These are phyloP conservation scores for Leishmania tropica DNA, from an alignment of 208 protist species.

Conservation along the genomic window DNA sequence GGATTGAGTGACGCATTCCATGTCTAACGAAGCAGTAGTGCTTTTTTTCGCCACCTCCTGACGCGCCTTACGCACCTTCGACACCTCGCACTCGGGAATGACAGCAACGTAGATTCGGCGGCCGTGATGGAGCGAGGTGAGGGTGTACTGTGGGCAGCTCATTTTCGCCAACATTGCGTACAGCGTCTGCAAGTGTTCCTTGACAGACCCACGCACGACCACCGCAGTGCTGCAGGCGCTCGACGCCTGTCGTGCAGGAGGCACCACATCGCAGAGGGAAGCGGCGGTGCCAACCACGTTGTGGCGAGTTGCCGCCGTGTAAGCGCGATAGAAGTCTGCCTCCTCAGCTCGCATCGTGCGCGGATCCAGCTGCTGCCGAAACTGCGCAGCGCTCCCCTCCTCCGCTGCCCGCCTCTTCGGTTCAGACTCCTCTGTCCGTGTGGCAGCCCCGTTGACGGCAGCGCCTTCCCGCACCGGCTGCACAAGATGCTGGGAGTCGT, in stretches of 20 bases:
- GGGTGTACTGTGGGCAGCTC: constrained; percentile 85
- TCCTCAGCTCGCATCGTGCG: constrained; percentile 41
- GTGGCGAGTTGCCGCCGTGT: constrained; percentile 41
- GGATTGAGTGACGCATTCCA: not conserved
- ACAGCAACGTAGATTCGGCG: constrained; percentile 69
- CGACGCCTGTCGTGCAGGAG: constrained; percentile 2
- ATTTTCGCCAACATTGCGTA: constrained; percentile 76
- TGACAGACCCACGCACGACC: constrained; percentile 30
- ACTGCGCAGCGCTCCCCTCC: not conserved
- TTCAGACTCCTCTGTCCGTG: not conserved
- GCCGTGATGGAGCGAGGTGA: constrained; percentile 68
- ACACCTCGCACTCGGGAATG: constrained; percentile 84
- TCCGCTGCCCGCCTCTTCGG: not conserved
- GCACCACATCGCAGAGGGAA: constrained; percentile 8
- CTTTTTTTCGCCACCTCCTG: not conserved
- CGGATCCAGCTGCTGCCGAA: constrained; percentile 21
- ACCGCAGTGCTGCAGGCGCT: constrained; percentile 4
- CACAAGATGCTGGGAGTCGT: not conserved
- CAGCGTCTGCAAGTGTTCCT: constrained; percentile 44
- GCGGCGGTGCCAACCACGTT: constrained; percentile 10
- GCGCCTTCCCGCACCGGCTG: not conserved
- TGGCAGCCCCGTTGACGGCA: not conserved
- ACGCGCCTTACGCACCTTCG: constrained; percentile 40
- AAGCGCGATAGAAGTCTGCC: constrained; percentile 84
- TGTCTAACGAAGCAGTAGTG: not conserved